phyloP scores from a whole-genome alignment of 495 filamentous ascomycete genomes.

The Polyplosphaeria fusca region DNA sequence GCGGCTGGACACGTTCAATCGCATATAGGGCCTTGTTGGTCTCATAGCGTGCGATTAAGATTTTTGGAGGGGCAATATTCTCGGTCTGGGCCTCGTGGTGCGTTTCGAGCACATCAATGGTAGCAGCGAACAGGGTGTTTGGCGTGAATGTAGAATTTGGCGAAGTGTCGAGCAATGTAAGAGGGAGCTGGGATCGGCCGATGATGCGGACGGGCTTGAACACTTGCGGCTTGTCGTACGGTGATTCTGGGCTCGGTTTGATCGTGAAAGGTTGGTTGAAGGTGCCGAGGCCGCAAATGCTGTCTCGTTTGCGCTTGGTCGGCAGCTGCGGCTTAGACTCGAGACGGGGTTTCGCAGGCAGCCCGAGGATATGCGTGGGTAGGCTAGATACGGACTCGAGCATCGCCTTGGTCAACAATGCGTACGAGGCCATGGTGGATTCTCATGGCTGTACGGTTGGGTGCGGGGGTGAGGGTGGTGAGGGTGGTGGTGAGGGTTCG shows the following conservation, averaged over 20 bases:
- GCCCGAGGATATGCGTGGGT: conserved; percentile 3
- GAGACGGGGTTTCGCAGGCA: conserved; percentile 21
- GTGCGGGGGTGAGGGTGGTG: not conserved
- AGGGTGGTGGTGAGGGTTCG: not conserved
- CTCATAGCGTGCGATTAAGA: conserved; percentile 66
- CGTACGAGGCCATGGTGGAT: conserved; percentile 16
- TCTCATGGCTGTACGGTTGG: conserved; percentile 13
- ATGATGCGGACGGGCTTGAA: conserved; percentile 34
- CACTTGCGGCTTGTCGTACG: conserved; percentile 25
- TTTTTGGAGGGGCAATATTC: conserved; percentile 20
- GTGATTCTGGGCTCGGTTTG: conserved; percentile 22
- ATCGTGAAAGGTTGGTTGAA: conserved; percentile 24
- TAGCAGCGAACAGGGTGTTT: conserved; percentile 38
- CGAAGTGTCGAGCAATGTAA: conserved; percentile 39
- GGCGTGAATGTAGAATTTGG: conserved; percentile 6
- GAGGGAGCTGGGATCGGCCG: conserved; percentile 37
- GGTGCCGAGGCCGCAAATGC: conserved; percentile 11
- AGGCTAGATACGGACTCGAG: conserved; percentile 7
- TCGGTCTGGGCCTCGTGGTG: conserved; percentile 12
- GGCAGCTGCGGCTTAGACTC: conserved; percentile 15
- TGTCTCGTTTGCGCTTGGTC: conserved; percentile 31
- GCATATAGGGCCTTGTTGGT: conserved; percentile 60
- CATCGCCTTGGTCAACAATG: conserved; percentile 25
- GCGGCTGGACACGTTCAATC: conserved; percentile 64
- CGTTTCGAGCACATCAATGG: conserved; percentile 35